Conservation (phyloP, 1,139 yeast species). For the Geotrichum aggregatum region DNA sequence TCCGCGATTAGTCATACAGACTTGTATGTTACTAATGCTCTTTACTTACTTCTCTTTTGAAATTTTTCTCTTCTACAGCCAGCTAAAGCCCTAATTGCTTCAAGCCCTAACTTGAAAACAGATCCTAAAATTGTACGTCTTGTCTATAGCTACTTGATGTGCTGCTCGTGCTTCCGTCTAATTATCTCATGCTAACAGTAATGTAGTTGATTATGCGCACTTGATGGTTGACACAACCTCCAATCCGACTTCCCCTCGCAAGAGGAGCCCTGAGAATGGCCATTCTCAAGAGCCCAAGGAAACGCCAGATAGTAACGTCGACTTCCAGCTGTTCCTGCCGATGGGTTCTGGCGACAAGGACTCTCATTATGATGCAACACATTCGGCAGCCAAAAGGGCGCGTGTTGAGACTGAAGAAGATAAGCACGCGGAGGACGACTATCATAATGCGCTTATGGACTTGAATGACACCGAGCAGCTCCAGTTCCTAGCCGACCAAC, state of each 20-base stretch:
- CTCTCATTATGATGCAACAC: slow-evolving; percentile 4
- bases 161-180: neutral
- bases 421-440: slow-evolving; percentile 9
- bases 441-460: slow-evolving; percentile 23
- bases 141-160: neutral
- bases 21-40: too few relatives aligned
- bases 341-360: neutral
- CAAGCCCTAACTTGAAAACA: slow-evolving; percentile 9
- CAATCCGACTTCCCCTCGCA: slow-evolving; percentile 3
- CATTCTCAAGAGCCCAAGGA: neutral
- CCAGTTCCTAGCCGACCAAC: slow-evolving; percentile 31
- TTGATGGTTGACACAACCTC: slow-evolving; percentile 1
- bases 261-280: neutral
- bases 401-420: slow-evolving; percentile 4
- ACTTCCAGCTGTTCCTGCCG: slow-evolving; percentile 2
- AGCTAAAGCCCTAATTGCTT: slow-evolving; percentile 6
- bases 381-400: neutral
- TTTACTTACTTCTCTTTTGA: neutral
- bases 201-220: slow-evolving; percentile 1
- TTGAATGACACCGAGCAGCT: slow-evolving; percentile 32
- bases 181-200: neutral
- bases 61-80: neutral
- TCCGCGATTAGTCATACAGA: too few relatives aligned
- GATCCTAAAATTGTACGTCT: neutral
- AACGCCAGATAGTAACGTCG: neutral